Percentiles rank a stretch among this genome's conserved stretches.
Evolutionary conservation across 2,329 filamentous ascomycete species (phyloP).

Genomic region (Fusarium sp.): DNA sequence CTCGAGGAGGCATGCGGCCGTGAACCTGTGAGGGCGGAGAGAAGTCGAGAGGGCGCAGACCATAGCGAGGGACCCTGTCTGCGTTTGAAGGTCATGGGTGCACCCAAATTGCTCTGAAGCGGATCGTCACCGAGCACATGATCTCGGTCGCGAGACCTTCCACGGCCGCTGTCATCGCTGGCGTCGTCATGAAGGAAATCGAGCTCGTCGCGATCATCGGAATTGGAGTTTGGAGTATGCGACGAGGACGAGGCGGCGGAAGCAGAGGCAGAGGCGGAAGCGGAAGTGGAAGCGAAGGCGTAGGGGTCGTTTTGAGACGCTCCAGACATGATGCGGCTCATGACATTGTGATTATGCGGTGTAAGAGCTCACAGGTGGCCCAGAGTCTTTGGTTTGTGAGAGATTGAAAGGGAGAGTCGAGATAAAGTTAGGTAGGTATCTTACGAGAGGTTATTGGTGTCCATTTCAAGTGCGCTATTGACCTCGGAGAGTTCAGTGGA

Average conservation of each 20-base stretch:
- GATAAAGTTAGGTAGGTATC: background rate
- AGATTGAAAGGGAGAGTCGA: background rate
- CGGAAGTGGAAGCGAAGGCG: conserved; percentile 49
- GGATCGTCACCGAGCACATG: conserved; percentile 65
- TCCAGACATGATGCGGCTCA: conserved; percentile 54
- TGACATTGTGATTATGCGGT: conserved; percentile 50
- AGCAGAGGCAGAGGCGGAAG: conserved; percentile 47
- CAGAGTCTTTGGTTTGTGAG: conserved; percentile 9
- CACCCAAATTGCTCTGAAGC: conserved; percentile 57
- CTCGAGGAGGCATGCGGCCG: conserved; percentile 23
- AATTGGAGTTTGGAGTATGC: conserved; percentile 42
- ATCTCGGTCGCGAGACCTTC: conserved; percentile 10
- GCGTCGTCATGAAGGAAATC: conserved; percentile 51
- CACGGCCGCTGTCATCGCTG: conserved; percentile 32
- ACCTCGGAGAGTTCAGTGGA: background rate
- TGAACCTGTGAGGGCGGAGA: conserved; percentile 56
- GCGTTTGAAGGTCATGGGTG: conserved; percentile 76
- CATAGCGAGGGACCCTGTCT: conserved; percentile 64
- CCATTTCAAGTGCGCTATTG: background rate
- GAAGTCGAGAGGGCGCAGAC: conserved; percentile 57
- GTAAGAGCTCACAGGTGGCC: conserved; percentile 25
- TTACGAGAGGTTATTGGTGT: background rate
- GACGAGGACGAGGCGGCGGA: conserved; percentile 40
- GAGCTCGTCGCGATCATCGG: conserved; percentile 58
- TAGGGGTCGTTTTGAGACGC: conserved; percentile 47